Evolutionary conservation across 2,329 filamentous ascomycete species (phyloP), one percentile per base, ranked within the genome.

Genomic region (Capronia epimyces): DNA sequence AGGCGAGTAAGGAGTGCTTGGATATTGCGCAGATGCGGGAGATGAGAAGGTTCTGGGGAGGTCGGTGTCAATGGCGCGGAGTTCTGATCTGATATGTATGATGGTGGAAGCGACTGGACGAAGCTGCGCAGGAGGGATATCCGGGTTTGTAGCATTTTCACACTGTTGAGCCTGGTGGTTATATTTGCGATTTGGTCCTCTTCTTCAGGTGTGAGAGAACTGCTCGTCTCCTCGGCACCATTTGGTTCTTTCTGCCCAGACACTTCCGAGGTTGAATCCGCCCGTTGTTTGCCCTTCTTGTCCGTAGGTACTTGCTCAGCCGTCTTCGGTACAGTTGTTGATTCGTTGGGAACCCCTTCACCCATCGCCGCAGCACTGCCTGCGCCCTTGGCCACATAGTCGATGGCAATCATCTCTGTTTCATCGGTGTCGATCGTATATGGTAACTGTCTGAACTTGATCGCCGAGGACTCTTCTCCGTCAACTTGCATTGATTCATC

Each of bases 321-420:
- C 2, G 53, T 18, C 18, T 27, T 25, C 4, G 45, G 10, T 3
- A 21, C n/a, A n/a, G n/a, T n/a, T n/a, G n/a, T 16, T 46, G 57
- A 43, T 40, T 64, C 61, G 55, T 63, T 62, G 43, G 60, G 34
- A 25, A 81, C 20, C 21, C 46, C 29, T 16, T 56, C 50, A 20
- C 43, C 50, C 10, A 60, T 40, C 3, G 56, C 81, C 9, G 86
- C 83, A 20, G 89, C 90, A 63, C 87, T 91, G 42, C 87, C 87
- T 41, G 86, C 87, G 32, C 87, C 88, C 46, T 84, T 83, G 0
- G 91, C 90, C 16, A 98, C 86, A 59, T 90, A 95, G 68, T 96
- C 89, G 63, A 98, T 87, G 60, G 87, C 87, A 59, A 98, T 97
- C 89, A 96, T 96, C 69, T 98, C 93, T 1, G 90, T 90, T 67